These are phyloP conservation scores for Trametes versicolor DNA, from an alignment of 1,284 basidiomycete genomes.

Conservation along the genomic window DNA sequence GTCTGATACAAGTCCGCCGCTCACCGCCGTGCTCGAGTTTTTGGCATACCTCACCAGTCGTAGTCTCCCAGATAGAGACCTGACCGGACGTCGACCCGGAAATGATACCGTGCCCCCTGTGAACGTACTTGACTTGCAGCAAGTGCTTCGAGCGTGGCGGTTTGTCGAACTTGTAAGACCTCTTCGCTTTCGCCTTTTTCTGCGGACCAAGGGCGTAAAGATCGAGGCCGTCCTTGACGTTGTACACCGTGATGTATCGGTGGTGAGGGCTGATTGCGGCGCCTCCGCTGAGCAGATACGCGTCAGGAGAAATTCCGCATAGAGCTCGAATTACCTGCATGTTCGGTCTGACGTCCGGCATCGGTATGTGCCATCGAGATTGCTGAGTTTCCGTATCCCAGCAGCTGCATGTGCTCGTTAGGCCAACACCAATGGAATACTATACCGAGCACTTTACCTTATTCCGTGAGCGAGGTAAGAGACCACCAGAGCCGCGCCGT, in stretches of 20 bases:
- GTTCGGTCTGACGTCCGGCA: neutral
- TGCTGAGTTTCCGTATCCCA: neutral
- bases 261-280: neutral
- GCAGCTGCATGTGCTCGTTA: neutral
- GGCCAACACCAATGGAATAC: neutral
- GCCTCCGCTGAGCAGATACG: neutral
- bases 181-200: neutral
- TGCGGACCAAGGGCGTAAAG: neutral
- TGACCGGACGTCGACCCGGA: neutral
- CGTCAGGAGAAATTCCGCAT: neutral
- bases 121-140: neutral
- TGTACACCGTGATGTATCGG: neutral
- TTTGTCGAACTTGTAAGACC: neutral
- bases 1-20: neutral
- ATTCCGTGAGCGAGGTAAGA: constrained; percentile 1
- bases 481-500: neutral
- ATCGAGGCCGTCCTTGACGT: constrained; percentile 1
- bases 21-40: neutral
- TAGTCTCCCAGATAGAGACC: neutral
- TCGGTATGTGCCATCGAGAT: neutral
- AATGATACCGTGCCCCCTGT: neutral
- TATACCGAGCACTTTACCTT: neutral
- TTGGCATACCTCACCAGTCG: neutral
- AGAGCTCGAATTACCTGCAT: neutral
- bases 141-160: neutral